Evolutionary conservation across 2,329 filamentous ascomycete genomes (phyloP).

Genomic region (Diplodia corticola): DNA sequence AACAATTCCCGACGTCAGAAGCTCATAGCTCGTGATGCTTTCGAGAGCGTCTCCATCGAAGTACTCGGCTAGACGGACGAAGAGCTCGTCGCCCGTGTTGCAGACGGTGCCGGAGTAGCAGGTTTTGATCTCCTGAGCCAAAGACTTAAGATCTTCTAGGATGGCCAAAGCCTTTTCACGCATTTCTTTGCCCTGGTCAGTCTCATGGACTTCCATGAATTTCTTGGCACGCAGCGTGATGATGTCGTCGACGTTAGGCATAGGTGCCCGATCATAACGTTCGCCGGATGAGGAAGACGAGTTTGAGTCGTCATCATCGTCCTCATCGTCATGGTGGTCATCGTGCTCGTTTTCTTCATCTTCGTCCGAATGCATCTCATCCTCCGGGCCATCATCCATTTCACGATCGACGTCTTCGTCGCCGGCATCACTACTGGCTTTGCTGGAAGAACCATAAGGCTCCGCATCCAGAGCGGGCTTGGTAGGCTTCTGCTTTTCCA

Average conservation of each 20-base stretch:
- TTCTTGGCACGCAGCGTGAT: slow-evolving; percentile 77
- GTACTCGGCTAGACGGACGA: slow-evolving; percentile 73
- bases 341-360: slow-evolving; percentile 49
- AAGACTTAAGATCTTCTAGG: slow-evolving; percentile 66
- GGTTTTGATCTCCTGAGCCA: slow-evolving; percentile 70
- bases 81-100: slow-evolving; percentile 63
- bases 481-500: slow-evolving; percentile 29
- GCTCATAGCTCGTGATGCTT: slow-evolving; percentile 92
- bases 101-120: slow-evolving; percentile 61
- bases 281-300: slow-evolving; percentile 57
- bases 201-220: slow-evolving; percentile 82
- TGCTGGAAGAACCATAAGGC: slow-evolving; percentile 29
- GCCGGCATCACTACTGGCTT: slow-evolving; percentile 29
- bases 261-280: slow-evolving; percentile 26
- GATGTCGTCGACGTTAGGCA: slow-evolving; percentile 63
- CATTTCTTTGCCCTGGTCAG: slow-evolving; percentile 70
- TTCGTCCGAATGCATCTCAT: slow-evolving; percentile 56
- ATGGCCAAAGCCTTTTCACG: slow-evolving; percentile 78
- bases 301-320: slow-evolving; percentile 64
- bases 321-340: slow-evolving; percentile 44
- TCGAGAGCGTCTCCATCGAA: slow-evolving; percentile 88
- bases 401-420: slow-evolving; percentile 44
- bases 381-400: slow-evolving; percentile 54
- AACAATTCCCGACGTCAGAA: slow-evolving; percentile 88
- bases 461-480: slow-evolving; percentile 33